Evolutionary conservation across 1,284 basidiomycete genomes (phyloP), one percentile per base, ranked within the genome.

Genomic region (Neolentinus lepideus): DNA sequence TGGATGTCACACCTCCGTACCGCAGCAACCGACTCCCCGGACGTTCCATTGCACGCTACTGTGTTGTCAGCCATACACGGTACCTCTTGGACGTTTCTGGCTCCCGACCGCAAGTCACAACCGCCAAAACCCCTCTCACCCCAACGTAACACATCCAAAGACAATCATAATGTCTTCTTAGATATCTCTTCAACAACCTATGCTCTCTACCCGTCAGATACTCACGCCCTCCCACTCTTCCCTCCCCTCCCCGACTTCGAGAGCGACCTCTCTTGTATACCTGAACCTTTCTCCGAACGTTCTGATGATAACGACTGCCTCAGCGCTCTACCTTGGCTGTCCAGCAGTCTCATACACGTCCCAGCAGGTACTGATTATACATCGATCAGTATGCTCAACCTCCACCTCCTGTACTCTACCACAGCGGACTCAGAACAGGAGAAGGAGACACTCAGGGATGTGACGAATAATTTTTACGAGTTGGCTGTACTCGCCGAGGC

Each of bases 401-500:
- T 88, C 31, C 81, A 85, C 66, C 72, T 85, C n/a, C 71, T 88
- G 21, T 71, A 81, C 60, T 72, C 73, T 33, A 66, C 67, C 26
- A 71, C 69, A 12, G 68, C 72, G 38, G 63, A 74, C 29, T 61
- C 64, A 52, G 63, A 61, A 54, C 57, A 69, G 26, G 74, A 77
- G 19, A 61, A 67, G 36, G 66, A 73, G 55, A 74, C 79, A 12
- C 72, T 79, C 56, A 69, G 70, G 26, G 86, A 88, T 57, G 77
- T 90, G 61, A 79, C 81, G n/a, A 73, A 69, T 43, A 89, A 81
- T 62, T 90, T 77, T 63, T 74, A 86, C 62, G 83, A 86, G 54
- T 75, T 91, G 24, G 73, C 80, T 3, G 74, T 88, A 21, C 77
- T 91, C 8, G 76, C 81, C 3, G 70, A 70, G 27, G 68, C 73